Percentiles rank a stretch among this genome's conserved stretches.
Evolutionary conservation across 208 protist genomes (phyloP).

Genomic region (Lotmaria passim): DNA sequence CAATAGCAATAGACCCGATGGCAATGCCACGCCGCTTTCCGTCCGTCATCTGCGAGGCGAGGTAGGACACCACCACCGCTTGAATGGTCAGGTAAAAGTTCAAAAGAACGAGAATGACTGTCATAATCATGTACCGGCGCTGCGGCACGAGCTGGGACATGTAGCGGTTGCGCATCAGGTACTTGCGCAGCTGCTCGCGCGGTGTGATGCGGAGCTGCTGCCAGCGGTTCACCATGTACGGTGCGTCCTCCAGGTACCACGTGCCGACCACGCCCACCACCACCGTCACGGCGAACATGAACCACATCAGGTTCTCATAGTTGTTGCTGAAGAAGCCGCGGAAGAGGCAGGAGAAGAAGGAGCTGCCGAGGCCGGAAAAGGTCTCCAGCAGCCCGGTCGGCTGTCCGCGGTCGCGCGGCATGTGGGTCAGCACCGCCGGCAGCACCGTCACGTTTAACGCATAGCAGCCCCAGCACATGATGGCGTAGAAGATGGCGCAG

Average conservation of each 20-base stretch:
- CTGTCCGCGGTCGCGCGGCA: conserved; percentile 60
- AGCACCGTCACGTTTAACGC: conserved; percentile 44
- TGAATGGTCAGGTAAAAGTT: conserved; percentile 70
- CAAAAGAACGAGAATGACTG: conserved; percentile 38
- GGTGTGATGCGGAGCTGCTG: conserved; percentile 31
- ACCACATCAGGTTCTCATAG: conserved; percentile 44
- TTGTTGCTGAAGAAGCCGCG: conserved; percentile 44
- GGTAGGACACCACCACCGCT: conserved; percentile 42
- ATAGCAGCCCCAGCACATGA: conserved; percentile 52
- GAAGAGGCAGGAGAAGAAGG: conserved; percentile 52
- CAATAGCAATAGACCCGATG: conserved; percentile 44
- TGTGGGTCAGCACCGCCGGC: conserved; percentile 44
- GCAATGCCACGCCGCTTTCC: conserved; percentile 43
- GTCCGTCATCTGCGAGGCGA: conserved; percentile 31
- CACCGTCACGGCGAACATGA: conserved; percentile 41
- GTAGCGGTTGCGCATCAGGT: conserved; percentile 63
- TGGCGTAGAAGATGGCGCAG: conserved; percentile 48
- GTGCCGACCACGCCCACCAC: conserved; percentile 34
- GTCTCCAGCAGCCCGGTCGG: conserved; percentile 56
- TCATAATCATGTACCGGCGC: conserved; percentile 43
- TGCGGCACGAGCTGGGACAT: conserved; percentile 61
- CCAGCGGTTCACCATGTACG: conserved; percentile 54
- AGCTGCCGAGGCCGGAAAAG: conserved; percentile 54
- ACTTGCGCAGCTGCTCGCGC: conserved; percentile 28
- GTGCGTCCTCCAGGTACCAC: conserved; percentile 51